These are phyloP conservation scores for Boehmeria nivea DNA, from an alignment of 306 rosid species.

Conservation along the genomic window DNA sequence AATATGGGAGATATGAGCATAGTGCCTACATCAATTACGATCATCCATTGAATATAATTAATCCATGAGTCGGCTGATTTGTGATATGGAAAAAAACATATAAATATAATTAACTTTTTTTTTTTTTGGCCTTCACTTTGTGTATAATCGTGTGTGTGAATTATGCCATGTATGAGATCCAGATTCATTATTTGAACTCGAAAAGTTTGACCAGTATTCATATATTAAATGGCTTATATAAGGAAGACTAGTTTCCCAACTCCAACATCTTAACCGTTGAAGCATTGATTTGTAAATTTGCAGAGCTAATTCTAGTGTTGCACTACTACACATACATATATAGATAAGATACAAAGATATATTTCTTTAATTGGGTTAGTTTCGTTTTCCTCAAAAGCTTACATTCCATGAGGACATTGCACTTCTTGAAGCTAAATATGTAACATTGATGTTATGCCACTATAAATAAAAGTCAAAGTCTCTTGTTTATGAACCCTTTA, in stretches of 20 bases:
- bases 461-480: too few species aligned
- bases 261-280: neutral
- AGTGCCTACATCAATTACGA: constrained; percentile 20
- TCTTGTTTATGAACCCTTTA: too few species aligned
- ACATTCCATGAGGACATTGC: too few species aligned
- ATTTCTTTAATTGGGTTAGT: constrained; percentile 34
- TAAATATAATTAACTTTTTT: too few species aligned
- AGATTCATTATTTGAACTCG: constrained; percentile 26
- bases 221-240: constrained; percentile 27
- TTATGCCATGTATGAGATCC: constrained; percentile 21
- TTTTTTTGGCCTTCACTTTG: constrained; percentile 1
- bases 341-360: too few species aligned
- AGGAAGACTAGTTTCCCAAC: constrained; percentile 24
- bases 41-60: constrained; percentile 14
- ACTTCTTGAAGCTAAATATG: too few species aligned
- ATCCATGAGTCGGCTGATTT: too few species aligned
- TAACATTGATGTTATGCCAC: too few species aligned
- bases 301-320: neutral
- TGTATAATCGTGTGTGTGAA: constrained; percentile 15
- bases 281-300: neutral
- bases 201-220: constrained; percentile 46
- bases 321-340: too few species aligned
- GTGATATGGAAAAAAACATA: too few species aligned
- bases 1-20: constrained; percentile 11
- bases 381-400: constrained; percentile 13